phyloP scores from a whole-genome alignment of 208 protist species.

The Acanthamoeba royreba region DNA sequence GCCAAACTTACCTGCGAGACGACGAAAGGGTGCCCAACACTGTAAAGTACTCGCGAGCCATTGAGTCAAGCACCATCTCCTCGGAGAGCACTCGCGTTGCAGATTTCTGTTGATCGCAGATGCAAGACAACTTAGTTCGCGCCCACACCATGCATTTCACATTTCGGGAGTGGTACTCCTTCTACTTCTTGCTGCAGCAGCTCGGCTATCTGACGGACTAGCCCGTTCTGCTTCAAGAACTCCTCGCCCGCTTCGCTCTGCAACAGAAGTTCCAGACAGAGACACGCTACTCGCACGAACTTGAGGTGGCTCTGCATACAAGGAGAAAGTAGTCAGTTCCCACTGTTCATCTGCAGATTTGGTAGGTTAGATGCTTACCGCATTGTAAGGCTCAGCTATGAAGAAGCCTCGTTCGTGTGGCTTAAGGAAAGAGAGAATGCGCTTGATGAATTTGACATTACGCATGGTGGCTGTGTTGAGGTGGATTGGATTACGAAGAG shows the following conservation, averaged over 20 bases:
- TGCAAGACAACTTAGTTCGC: too few relatives aligned
- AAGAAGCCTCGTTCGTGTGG: conserved; percentile 44
- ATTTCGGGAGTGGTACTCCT: neutral
- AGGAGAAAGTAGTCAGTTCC: too few relatives aligned
- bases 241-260: conserved; percentile 47
- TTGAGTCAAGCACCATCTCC: conserved; percentile 51
- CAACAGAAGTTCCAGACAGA: conserved; percentile 43
- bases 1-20: neutral
- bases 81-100: neutral
- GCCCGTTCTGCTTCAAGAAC: conserved; percentile 53
- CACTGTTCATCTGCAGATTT: neutral
- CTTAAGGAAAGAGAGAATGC: conserved; percentile 60
- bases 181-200: conserved; percentile 46
- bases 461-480: neutral
- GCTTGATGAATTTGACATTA: conserved; percentile 63
- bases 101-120: too few relatives aligned
- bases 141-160: neutral
- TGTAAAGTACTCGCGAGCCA: conserved; percentile 65
- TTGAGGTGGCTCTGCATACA: conserved; percentile 36
- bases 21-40: conserved; percentile 52
- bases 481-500: conserved; percentile 45
- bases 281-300: conserved; percentile 50
- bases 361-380: neutral
- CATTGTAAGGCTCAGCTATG: conserved; percentile 38
- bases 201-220: conserved; percentile 46